A percentile compares a stretch with the other conserved stretches of the same genome.
Conservation (phyloP, 352 stramenopile genomes). For the Globisporangium mamillatum region DNA sequence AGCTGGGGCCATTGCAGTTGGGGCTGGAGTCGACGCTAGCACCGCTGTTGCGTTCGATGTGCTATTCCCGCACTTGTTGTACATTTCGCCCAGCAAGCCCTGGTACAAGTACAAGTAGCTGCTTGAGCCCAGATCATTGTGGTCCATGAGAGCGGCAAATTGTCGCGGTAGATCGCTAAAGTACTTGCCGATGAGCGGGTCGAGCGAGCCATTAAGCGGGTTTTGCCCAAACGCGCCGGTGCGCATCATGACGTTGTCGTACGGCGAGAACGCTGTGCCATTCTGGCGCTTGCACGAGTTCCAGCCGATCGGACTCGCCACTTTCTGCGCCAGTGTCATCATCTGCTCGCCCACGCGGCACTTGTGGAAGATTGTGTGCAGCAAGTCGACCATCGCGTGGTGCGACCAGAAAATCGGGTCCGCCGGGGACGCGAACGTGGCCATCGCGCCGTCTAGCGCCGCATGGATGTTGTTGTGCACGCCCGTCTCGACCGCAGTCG, state of each 20-base stretch:
- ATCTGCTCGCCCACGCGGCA: constrained; percentile 28
- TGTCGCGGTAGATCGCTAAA: constrained; percentile 45
- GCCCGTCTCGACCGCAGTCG: constrained; percentile 30
- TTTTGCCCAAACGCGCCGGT: constrained; percentile 27
- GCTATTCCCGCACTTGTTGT: constrained; percentile 10
- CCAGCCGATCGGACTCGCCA: constrained; percentile 21
- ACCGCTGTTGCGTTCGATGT: neutral
- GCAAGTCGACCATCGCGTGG: constrained; percentile 44
- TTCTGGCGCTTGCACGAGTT: constrained; percentile 15
- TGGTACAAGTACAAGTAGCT: constrained; percentile 18
- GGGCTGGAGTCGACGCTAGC: neutral
- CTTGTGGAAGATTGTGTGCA: constrained; percentile 58
- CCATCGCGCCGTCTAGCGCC: constrained; percentile 39
- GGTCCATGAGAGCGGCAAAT: constrained; percentile 18
- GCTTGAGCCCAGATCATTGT: constrained; percentile 14
- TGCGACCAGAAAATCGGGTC: constrained; percentile 67
- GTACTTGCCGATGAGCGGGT: constrained; percentile 34
- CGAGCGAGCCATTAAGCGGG: constrained; percentile 13
- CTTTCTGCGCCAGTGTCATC: constrained; percentile 30
- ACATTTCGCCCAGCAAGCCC: constrained; percentile 13
- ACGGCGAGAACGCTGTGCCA: constrained; percentile 3
- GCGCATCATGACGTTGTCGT: constrained; percentile 26
- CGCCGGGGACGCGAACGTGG: constrained; percentile 38
- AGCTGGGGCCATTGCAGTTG: neutral
- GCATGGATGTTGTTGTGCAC: constrained; percentile 58